Conservation (phyloP, 139 green algal species). For the Chlorella sp. region DNA sequence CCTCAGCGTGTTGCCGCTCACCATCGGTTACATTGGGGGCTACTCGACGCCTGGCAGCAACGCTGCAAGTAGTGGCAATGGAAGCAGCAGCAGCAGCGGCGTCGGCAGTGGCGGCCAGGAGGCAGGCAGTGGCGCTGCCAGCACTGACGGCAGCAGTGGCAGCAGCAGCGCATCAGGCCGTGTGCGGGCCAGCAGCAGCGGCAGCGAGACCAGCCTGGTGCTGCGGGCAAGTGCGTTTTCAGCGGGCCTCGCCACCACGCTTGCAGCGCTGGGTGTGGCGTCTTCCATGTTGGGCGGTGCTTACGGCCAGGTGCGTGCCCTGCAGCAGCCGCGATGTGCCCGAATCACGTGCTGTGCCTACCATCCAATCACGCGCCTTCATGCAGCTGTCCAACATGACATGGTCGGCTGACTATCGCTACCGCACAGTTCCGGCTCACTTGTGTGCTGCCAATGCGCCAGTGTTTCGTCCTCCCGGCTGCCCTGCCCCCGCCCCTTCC, state of each 20-base stretch:
- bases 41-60: slow-evolving; percentile 51
- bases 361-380: neutral
- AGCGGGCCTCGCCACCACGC: slow-evolving; percentile 85
- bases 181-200: neutral
- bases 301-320: slow-evolving; percentile 78
- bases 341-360: neutral
- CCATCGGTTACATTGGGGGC: slow-evolving; percentile 92
- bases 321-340: neutral
- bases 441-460: no score
- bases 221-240: slow-evolving; percentile 70
- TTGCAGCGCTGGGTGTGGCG: slow-evolving; percentile 84
- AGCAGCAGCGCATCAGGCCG: neutral
- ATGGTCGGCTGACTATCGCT: no score
- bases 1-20: slow-evolving; percentile 87
- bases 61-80: neutral
- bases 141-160: neutral
- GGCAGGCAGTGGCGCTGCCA: neutral
- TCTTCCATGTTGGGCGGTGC: slow-evolving; percentile 77
- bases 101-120: neutral
- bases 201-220: neutral
- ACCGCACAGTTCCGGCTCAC: neutral
- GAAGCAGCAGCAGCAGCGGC: neutral
- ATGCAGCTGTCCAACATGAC: neutral
- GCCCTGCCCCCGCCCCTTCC: no score
- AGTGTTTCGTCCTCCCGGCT: no score